phyloP scores from a whole-genome alignment of 805 yeast species.

The Zygoascus biomembranicola region DNA sequence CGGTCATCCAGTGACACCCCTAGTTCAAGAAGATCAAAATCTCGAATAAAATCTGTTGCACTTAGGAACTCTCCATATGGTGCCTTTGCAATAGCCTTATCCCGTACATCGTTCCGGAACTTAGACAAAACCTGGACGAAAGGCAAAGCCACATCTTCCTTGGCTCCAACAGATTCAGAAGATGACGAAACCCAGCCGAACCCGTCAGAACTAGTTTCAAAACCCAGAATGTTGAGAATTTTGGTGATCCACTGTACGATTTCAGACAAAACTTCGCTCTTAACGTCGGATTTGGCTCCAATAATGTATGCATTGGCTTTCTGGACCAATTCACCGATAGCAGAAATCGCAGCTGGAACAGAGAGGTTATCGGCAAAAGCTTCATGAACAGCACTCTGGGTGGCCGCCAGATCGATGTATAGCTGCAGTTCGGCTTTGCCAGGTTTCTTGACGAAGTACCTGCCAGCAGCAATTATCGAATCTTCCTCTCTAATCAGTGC shows the following conservation, averaged over 20 bases:
- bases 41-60: constrained; percentile 70
- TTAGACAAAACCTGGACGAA: constrained; percentile 66
- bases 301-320: constrained; percentile 65
- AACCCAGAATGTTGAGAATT: constrained; percentile 67
- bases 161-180: constrained; percentile 27
- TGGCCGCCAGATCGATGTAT: constrained; percentile 37
- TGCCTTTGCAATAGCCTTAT: constrained; percentile 57
- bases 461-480: constrained; percentile 41
- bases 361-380: constrained; percentile 86
- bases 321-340: constrained; percentile 59
- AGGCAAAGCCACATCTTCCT: constrained; percentile 71
- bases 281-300: constrained; percentile 39
- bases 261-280: constrained; percentile 58
- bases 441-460: constrained; percentile 54
- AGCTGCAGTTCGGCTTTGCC: constrained; percentile 48
- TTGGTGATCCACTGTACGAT: constrained; percentile 63
- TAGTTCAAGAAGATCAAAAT: constrained; percentile 57
- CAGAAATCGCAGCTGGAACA: constrained; percentile 65
- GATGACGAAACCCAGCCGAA: constrained; percentile 65
- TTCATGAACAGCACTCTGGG: constrained; percentile 55
- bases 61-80: constrained; percentile 45
- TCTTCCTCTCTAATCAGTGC: constrained; percentile 66
- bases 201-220: constrained; percentile 56
- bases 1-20: constrained; percentile 90
- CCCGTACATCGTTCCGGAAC: constrained; percentile 78